These are phyloP conservation scores for Heteromeles arbutifolia DNA, from an alignment of 306 rosid species.

Conservation along the genomic window DNA sequence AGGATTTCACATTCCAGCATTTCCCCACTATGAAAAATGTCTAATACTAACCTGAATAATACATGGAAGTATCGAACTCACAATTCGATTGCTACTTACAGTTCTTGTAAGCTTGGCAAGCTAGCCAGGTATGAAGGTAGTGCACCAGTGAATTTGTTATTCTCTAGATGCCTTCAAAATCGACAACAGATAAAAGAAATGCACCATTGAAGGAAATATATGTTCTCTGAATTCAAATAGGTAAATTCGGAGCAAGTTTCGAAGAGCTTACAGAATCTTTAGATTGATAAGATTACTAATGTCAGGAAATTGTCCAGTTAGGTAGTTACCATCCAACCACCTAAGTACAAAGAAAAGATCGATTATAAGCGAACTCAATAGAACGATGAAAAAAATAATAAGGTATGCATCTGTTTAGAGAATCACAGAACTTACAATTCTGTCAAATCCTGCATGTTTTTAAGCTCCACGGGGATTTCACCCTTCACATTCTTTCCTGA, in stretches of 20 bases:
- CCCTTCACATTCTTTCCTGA: slow-evolving; percentile 61
- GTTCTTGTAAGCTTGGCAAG: slow-evolving; percentile 73
- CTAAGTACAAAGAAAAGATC: slow-evolving; percentile 30
- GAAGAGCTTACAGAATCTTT: slow-evolving; percentile 74
- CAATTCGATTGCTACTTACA: slow-evolving; percentile 47
- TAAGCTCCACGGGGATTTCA: slow-evolving; percentile 62
- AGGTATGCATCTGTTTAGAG: neutral
- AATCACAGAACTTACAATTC: slow-evolving; percentile 66
- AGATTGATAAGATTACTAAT: slow-evolving; percentile 68
- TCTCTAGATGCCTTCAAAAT: slow-evolving; percentile 83
- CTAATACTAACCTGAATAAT: neutral
- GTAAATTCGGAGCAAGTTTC: slow-evolving; percentile 17
- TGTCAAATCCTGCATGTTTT: slow-evolving; percentile 57
- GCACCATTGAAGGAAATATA: neutral
- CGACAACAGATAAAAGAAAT: neutral
- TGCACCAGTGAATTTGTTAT: slow-evolving; percentile 68
- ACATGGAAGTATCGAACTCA: slow-evolving; percentile 1
- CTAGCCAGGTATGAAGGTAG: slow-evolving; percentile 73
- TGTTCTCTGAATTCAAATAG: slow-evolving; percentile 1
- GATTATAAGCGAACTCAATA: neutral
- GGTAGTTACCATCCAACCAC: slow-evolving; percentile 75
- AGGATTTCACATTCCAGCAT: slow-evolving; percentile 14
- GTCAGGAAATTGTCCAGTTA: slow-evolving; percentile 80
- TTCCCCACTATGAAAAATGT: neutral
- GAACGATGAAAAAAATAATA: neutral